Base-by-base conservation (phyloP, 306 rosid species). In the Albizia julibrissin region DNA sequence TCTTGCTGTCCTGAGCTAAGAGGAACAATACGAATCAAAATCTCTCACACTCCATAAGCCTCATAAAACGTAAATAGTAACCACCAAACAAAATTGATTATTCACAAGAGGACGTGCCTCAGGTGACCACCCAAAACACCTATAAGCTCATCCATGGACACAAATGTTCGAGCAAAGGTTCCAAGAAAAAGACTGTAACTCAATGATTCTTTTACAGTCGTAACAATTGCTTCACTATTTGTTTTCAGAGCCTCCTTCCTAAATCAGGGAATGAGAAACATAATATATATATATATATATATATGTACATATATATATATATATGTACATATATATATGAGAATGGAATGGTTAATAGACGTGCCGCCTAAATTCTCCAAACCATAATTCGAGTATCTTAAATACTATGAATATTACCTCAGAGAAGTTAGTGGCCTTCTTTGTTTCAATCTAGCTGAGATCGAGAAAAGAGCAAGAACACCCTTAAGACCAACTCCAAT, bases 1-100 rank as follows among this genome's bases (percentile, higher is more conserved):
- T n/a, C n/a, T 87, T 24, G 87, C 93, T 72, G 95, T 91, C 88
- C 95, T 88, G 95, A 88, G n/a, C n/a, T n/a, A n/a, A n/a, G n/a
- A n/a, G n/a, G n/a, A n/a, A n/a, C n/a, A n/a, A n/a, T n/a, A n/a
- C n/a, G n/a, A n/a, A n/a, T n/a, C n/a, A n/a, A n/a, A n/a, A n/a
- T n/a, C n/a, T n/a, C n/a, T n/a, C n/a, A n/a, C n/a, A n/a, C n/a
- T n/a, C n/a, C n/a, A n/a, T n/a, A n/a, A n/a, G n/a, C n/a, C n/a
- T n/a, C n/a, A 15, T 31, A 14, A 37, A 61, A 10, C 46, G 19
- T 43, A 43, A 43, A 77, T 39, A 21, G 42, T 19, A 77, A 62
- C 61, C 34, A 67, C 26, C 42, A 56, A 82, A 19, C 29, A 39
- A 49, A 21, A 84, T 2, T 50, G 29, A 66, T 58, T 26, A 75